Percentiles rank a stretch among this genome's conserved stretches.
Conservation (phyloP, 2,329 filamentous ascomycete genomes). For the Fusarium goolgardi region DNA sequence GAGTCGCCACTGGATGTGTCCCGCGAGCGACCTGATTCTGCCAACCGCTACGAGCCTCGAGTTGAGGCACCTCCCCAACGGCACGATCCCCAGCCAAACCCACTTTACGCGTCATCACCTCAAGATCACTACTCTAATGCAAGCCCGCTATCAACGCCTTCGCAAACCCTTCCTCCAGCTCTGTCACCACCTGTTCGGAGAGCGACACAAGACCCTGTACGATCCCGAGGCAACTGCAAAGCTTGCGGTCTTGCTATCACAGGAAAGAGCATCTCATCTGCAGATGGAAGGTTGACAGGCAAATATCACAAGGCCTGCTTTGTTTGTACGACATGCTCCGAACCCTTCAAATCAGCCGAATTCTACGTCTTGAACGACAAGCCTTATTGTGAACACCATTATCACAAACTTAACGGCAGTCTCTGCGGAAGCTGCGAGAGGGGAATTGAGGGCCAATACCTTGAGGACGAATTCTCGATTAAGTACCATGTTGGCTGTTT, state of each 20-base stretch:
- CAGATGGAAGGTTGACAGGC: conserved; percentile 90
- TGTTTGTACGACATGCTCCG: conserved; percentile 84
- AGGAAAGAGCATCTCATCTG: conserved; percentile 93
- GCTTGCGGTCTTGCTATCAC: conserved; percentile 82
- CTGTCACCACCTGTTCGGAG: conserved; percentile 46
- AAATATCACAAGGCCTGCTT: conserved; percentile 97
- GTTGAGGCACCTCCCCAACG: conserved; percentile 25
- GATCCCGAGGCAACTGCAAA: conserved; percentile 80
- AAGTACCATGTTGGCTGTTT: conserved; percentile 94
- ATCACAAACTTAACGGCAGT: conserved; percentile 90
- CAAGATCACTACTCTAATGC: conserved; percentile 32
- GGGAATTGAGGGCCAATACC: conserved; percentile 93
- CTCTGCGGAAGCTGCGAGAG: conserved; percentile 81
- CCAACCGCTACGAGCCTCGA: conserved; percentile 39
- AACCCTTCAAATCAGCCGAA: conserved; percentile 85
- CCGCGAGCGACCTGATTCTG: conserved; percentile 38
- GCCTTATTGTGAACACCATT: conserved; percentile 92
- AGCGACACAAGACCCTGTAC: conserved; percentile 55
- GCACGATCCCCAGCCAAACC: conserved; percentile 25
- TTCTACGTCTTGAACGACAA: conserved; percentile 92
- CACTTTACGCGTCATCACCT: conserved; percentile 37
- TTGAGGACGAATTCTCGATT: conserved; percentile 80
- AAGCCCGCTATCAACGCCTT: conserved; percentile 21
- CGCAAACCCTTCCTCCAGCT: conserved; percentile 20
- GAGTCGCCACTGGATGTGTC: conserved; percentile 48